Evolutionary conservation across 2,329 filamentous ascomycete species (phyloP).

Genomic region (Cytospora chrysosperma): DNA sequence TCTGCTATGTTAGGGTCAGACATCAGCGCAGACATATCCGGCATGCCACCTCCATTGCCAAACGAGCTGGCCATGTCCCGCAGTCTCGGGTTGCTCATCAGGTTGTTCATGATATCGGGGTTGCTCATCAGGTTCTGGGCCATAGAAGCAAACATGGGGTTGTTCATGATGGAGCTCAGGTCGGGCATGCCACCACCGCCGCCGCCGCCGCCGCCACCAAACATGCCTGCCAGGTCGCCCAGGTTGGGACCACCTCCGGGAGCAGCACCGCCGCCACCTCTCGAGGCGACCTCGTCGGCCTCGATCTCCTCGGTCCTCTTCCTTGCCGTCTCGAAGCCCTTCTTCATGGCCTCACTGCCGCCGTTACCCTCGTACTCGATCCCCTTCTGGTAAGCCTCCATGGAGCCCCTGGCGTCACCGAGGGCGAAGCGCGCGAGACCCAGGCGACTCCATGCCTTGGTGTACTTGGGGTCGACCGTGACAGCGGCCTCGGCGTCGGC

Average conservation of each 20-base stretch:
- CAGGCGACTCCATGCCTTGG: slow-evolving; percentile 93
- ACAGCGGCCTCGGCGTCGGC: slow-evolving; percentile 90
- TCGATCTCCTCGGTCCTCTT: slow-evolving; percentile 80
- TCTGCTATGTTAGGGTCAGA: slow-evolving; percentile 88
- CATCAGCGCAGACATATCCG: slow-evolving; percentile 83
- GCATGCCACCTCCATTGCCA: slow-evolving; percentile 67
- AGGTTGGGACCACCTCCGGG: slow-evolving; percentile 68
- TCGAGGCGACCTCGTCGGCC: slow-evolving; percentile 45
- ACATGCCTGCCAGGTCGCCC: slow-evolving; percentile 68
- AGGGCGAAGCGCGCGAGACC: slow-evolving; percentile 90
- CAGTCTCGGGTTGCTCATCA: slow-evolving; percentile 92
- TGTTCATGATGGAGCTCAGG: slow-evolving; percentile 83
- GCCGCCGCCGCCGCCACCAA: slow-evolving; percentile 61
- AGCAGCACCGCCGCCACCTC: slow-evolving; percentile 42
- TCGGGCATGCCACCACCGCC: slow-evolving; percentile 84
- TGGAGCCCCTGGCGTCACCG: slow-evolving; percentile 84
- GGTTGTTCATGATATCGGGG: slow-evolving; percentile 83
- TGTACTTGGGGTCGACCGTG: slow-evolving; percentile 85
- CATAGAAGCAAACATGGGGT: slow-evolving; percentile 98
- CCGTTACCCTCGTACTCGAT: slow-evolving; percentile 94
- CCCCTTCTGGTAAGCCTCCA: slow-evolving; percentile 91
- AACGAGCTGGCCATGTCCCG: slow-evolving; percentile 85
- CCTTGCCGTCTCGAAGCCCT: slow-evolving; percentile 92
- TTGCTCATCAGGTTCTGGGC: slow-evolving; percentile 97
- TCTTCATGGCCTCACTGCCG: slow-evolving; percentile 95